These are phyloP conservation scores for Fistulinella prunicolor DNA, from an alignment of 768 basidiomycete genomes.

Conservation along the genomic window DNA sequence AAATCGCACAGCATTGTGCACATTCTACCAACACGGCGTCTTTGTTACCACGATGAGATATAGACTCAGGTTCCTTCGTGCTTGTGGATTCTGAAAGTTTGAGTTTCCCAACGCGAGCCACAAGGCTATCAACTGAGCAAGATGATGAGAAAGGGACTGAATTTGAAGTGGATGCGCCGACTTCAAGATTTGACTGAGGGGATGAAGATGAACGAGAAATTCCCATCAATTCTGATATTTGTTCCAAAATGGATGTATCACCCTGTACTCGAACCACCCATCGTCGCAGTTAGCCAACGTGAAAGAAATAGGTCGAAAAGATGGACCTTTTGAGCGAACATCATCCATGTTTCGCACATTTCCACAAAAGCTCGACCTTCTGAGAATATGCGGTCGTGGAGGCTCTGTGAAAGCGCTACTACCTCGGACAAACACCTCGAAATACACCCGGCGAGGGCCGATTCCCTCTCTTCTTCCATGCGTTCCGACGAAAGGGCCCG, in stretches of 20 bases:
- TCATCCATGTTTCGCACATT: conserved; percentile 73
- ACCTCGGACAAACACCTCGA: conserved; percentile 44
- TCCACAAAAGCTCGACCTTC: conserved; percentile 51
- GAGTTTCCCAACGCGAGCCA: conserved; percentile 16
- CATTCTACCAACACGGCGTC: conserved; percentile 33
- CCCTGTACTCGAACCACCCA: conserved; percentile 34
- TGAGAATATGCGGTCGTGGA: conserved; percentile 40
- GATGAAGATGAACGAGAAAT: conserved; percentile 6
- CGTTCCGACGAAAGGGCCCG: conserved; percentile 17
- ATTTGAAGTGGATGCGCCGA: background rate
- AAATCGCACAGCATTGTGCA: conserved; percentile 39
- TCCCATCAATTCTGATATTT: conserved; percentile 43
- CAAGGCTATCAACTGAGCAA: conserved; percentile 18
- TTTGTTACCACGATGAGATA: background rate
- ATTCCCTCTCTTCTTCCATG: conserved; percentile 27
- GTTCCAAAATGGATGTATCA: conserved; percentile 46
- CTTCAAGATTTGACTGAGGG: background rate
- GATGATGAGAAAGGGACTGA: background rate
- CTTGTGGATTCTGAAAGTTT: conserved; percentile 14
- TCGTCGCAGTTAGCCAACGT: conserved; percentile 1
- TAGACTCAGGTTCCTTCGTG: background rate
- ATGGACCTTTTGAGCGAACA: conserved; percentile 59
- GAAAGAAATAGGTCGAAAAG: background rate
- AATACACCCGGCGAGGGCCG: conserved; percentile 32
- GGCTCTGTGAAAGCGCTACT: conserved; percentile 38